These are phyloP conservation scores for Stephania japonica DNA, from an alignment of 164 flowering plant species.

Conservation along the genomic window DNA sequence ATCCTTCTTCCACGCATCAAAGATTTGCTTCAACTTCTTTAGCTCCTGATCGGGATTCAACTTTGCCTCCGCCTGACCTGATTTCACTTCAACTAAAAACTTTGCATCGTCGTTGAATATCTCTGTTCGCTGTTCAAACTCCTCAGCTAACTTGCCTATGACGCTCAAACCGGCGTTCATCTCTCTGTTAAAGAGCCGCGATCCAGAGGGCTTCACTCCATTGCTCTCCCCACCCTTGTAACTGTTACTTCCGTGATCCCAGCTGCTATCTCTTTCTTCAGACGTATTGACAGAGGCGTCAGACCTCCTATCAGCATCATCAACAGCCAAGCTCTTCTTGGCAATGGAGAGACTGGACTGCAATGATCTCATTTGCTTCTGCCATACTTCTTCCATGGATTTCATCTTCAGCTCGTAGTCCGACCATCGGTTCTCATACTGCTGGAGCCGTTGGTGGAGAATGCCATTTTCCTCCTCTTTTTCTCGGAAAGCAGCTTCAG, in stretches of 20 bases:
- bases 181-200: conserved; percentile 19
- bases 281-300: conserved; percentile 60
- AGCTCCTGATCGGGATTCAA: conserved; percentile 82
- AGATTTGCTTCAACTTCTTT: conserved; percentile 70
- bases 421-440: conserved; percentile 91
- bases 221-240: conserved; percentile 45
- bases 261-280: conserved; percentile 47
- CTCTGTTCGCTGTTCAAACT: conserved; percentile 84
- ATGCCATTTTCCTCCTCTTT: conserved; percentile 94
- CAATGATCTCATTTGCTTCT: conserved; percentile 90
- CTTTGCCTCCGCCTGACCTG: conserved; percentile 83
- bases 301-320: conserved; percentile 64
- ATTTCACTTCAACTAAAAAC: conserved; percentile 93
- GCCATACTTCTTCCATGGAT: conserved; percentile 99
- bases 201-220: conserved; percentile 37
- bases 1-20: conserved; percentile 96
- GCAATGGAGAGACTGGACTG: conserved; percentile 94
- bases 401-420: conserved; percentile 93
- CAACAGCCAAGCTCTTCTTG: conserved; percentile 75
- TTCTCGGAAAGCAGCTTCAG: conserved; percentile 79
- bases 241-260: conserved; percentile 40
- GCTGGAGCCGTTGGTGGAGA: conserved; percentile 83
- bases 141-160: conserved; percentile 77
- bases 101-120: conserved; percentile 93
- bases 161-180: conserved; percentile 82